Base-by-base conservation (phyloP, 306 rosid genomes). In the Purshia tridentata region DNA sequence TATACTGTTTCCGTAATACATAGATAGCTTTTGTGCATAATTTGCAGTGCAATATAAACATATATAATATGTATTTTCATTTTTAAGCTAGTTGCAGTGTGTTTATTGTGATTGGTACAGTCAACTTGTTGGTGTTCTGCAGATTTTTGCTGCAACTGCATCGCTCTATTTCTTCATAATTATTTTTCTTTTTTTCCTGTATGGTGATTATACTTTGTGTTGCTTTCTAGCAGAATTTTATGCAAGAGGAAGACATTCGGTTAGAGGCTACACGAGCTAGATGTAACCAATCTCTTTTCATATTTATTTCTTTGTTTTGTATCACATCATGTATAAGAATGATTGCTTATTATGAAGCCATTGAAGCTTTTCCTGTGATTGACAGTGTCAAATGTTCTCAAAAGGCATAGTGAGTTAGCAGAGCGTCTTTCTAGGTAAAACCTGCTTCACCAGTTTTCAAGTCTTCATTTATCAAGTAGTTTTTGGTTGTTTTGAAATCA, bases 351-450 rank as follows among this genome's bases (percentile, higher is more conserved):
- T 66, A 62, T 23, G n/a, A 53, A 65, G 58, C 59, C 53, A 23
- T 16, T 66, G 37, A 76, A 75, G 49, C 19, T 71, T 77, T n/a
- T 81, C 76, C 14, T 80, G 70, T 80, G 1, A 70, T 29, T 85
- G 61, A 60, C 88, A 91, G 98, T 88, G 82, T 83, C 87, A 53
- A 82, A 87, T 83, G 80, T 84, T 82, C 89, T 88, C 73, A 95
- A 90, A 84, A 82, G 93, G 77, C 99, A 95, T 66, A 87, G 88
- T 9, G 90, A 88, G 53, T 84, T 95, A 83, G 67, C 90, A 0
- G 96, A 95, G 83, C 99, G 96, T 53, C 84, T 91, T 76, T 85
- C 99, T 55, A 90, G 99, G 99, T 91, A 80, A 20, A 59, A 39
- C 23, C 39, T 57, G 10, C 54, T 68, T 66, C 0, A 8, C 50